phyloP scores from a whole-genome alignment of 2,329 filamentous ascomycete species.

The Verticillium dahliae region DNA sequence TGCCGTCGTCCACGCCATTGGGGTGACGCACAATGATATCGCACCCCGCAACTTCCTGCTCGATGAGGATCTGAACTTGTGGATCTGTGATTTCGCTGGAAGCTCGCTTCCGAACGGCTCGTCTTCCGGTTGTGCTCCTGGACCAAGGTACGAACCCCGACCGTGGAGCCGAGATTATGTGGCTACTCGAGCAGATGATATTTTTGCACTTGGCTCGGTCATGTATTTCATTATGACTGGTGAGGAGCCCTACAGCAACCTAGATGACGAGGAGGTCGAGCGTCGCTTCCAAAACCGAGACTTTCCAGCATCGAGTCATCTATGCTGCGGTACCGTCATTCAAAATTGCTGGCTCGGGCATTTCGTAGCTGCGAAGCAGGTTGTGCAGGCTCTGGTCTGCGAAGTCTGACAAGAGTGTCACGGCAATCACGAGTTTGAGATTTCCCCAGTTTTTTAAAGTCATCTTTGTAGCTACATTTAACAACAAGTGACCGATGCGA shows the following conservation, averaged over 20 bases:
- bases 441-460: too few species aligned
- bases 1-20: slow-evolving; percentile 3
- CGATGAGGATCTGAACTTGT: slow-evolving; percentile 12
- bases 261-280: slow-evolving; percentile 21
- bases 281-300: slow-evolving; percentile 10
- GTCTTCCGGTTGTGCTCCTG: slow-evolving; percentile 13
- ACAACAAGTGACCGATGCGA: too few species aligned
- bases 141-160: slow-evolving; percentile 13
- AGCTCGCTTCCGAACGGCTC: slow-evolving; percentile 19
- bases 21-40: slow-evolving; percentile 31
- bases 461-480: too few species aligned
- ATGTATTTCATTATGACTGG: slow-evolving; percentile 27
- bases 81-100: slow-evolving; percentile 24
- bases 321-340: too few species aligned
- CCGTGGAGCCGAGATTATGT: background rate
- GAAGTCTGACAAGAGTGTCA: too few species aligned
- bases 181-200: slow-evolving; percentile 15
- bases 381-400: too few species aligned
- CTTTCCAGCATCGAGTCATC: too few species aligned
- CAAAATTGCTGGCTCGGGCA: too few species aligned
- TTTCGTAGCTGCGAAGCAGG: too few species aligned
- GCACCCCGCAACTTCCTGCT: slow-evolving; percentile 28
- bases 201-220: slow-evolving; percentile 26
- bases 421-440: too few species aligned
- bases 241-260: slow-evolving; percentile 19